Base-by-base conservation (phyloP, 1,139 yeast species). In the Diutina scorzettiae region DNA sequence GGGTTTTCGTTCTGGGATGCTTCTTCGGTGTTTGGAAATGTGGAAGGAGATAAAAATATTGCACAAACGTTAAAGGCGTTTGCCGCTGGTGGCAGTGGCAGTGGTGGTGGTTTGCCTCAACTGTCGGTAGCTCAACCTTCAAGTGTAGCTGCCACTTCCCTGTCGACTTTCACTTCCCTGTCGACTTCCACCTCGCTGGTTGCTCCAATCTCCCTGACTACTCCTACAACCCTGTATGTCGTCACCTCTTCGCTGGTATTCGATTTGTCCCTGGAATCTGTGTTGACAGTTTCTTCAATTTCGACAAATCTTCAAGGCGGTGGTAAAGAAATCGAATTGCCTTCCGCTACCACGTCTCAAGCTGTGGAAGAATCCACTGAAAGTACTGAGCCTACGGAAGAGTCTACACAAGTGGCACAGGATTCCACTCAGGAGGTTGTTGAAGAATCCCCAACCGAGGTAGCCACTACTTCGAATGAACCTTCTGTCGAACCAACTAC, bases 1-100 rank as follows among this genome's bases (percentile, higher is more conserved):
- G 37, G 37, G 37, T 33, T 33, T n/a, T 33, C 37, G 18, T 33
- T 33, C 18, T 33, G 37, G 37, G 37, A 33, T n/a, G 37, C 37
- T 14, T 33, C 37, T 24, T 17, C n/a, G 24, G 18, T 20, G 11
- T 17, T 33, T 20, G 37, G 25, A 9, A 33, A 33, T 12, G 37
- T 33, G n/a, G 37, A 20, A 6, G 14, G 9, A 4, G 37, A 25
- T 5, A 12, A 33, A n/a, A 33, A 33, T n/a, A 33, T 33, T 17
- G 11, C 16, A 4, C 37, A 33, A 4, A 14, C 37, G 17, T n/a
- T 33, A 5, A 33, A 33, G 27, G 24, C 23, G 27, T n/a, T 33
- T 11, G 37, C 37, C 11, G 8, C 8, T n/a, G 14, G 37, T 5
- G 17, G 27, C 11, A 24, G 11, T 24, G 27, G 27, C 14, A 8